Evolutionary conservation across 331 rosid species (phyloP).

Genomic region (Pyrus hybrid): DNA sequence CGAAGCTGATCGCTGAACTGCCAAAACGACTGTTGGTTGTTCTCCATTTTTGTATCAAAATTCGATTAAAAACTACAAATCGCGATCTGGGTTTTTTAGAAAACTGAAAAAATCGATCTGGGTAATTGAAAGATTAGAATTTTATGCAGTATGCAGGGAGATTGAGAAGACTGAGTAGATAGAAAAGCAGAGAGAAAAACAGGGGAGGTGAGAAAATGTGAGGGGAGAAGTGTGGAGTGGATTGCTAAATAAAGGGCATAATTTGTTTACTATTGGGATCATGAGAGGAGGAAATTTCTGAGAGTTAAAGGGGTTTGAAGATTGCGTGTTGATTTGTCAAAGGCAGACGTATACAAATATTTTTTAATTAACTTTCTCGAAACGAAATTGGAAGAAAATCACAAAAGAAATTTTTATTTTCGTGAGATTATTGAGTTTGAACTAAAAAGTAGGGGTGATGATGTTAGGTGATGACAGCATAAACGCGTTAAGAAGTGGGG

Average conservation of each 20-base stretch:
- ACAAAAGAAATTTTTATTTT: not conserved
- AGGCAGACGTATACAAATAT: slow-evolving; percentile 8
- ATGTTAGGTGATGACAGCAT: slow-evolving; percentile 6
- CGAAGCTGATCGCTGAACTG: slow-evolving; percentile 95
- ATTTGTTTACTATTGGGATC: not conserved
- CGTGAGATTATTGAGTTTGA: not conserved
- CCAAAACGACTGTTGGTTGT: slow-evolving; percentile 70
- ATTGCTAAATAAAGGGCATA: not conserved
- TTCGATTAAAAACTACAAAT: not conserved
- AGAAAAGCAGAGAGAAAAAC: not conserved
- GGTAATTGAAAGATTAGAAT: not conserved
- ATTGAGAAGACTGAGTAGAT: not conserved
- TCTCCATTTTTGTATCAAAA: slow-evolving; percentile 47
- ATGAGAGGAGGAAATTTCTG: slow-evolving; percentile 31
- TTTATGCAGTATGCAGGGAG: not conserved
- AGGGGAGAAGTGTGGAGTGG: not conserved
- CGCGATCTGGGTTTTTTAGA: too few relatives aligned
- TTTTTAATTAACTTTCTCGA: not conserved
- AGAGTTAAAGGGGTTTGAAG: not conserved
- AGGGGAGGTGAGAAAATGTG: not conserved
- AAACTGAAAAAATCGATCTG: not conserved
- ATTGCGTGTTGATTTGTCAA: slow-evolving; percentile 57
- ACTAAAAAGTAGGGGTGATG: not conserved
- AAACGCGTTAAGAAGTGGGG: slow-evolving; percentile 36
- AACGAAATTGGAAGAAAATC: not conserved